Evolutionary conservation across 1,139 yeast species (phyloP).

Genomic region (Magnusiomyces fungicola): DNA sequence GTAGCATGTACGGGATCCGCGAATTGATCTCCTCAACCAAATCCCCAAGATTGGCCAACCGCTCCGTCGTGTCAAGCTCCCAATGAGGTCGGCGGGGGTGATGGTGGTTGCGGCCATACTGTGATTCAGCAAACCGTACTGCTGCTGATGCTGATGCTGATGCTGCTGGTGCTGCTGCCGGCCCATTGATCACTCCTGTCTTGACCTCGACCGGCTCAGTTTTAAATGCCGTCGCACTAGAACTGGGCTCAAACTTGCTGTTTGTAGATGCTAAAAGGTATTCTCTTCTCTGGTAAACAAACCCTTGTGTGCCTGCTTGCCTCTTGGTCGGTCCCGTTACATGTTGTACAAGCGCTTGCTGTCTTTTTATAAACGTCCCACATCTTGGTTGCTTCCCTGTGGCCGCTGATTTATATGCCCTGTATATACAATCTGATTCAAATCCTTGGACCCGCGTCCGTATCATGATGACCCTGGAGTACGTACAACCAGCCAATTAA

Average conservation of each 20-base stretch:
- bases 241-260: background rate
- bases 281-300: no score
- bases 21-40: slow-evolving; percentile 9
- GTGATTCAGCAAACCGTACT: background rate
- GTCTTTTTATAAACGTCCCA: no score
- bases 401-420: no score
- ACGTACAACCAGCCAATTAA: background rate
- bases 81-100: background rate
- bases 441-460: background rate
- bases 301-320: no score
- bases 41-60: slow-evolving; percentile 9
- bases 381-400: no score
- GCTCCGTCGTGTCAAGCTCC: slow-evolving; percentile 3
- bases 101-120: no score
- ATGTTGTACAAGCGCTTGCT: no score
- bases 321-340: no score
- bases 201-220: background rate
- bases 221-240: background rate
- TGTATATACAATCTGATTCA: no score
- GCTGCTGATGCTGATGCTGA: background rate
- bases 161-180: background rate
- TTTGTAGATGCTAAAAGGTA: background rate
- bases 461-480: background rate
- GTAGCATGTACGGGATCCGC: slow-evolving; percentile 11
- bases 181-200: background rate